Conservation (phyloP, 139 green algal genomes). For the Coccomyxa sp. region DNA sequence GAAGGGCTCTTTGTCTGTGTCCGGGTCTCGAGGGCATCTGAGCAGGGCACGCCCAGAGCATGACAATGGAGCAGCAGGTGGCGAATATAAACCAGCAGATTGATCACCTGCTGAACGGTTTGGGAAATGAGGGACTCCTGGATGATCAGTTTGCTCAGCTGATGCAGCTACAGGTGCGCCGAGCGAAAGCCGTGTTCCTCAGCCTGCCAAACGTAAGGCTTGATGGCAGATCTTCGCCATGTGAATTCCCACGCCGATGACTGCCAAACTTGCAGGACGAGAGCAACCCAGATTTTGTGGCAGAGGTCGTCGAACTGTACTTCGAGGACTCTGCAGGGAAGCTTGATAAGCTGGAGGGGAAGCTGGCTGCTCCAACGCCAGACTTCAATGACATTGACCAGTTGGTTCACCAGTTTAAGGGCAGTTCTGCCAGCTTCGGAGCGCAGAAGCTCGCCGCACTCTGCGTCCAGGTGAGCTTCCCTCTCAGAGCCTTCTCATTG, state of each 20-base stretch:
- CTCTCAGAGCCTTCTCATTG: not conserved
- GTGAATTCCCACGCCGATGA: too few species aligned
- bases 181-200: constrained; percentile 10
- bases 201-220: not conserved
- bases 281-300: constrained; percentile 60
- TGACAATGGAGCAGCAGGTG: constrained; percentile 2
- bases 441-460: constrained; percentile 45
- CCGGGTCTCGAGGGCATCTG: too few species aligned
- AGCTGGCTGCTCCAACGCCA: constrained; percentile 24
- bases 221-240: not conserved
- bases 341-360: constrained; percentile 47
- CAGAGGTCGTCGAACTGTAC: constrained; percentile 78
- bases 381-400: constrained; percentile 69
- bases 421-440: constrained; percentile 69
- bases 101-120: constrained; percentile 7
- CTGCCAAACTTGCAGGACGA: constrained; percentile 70
- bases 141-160: constrained; percentile 85
- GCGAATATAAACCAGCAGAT: constrained; percentile 12
- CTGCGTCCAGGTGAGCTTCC: constrained; percentile 41
- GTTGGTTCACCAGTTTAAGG: constrained; percentile 87
- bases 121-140: constrained; percentile 42
- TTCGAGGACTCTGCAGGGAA: constrained; percentile 69
- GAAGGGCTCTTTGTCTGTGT: too few species aligned
- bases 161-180: constrained; percentile 44
- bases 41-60: not conserved